Evolutionary conservation across 2,329 filamentous ascomycete genomes (phyloP).

Genomic region (Arthroderma uncinatum): DNA sequence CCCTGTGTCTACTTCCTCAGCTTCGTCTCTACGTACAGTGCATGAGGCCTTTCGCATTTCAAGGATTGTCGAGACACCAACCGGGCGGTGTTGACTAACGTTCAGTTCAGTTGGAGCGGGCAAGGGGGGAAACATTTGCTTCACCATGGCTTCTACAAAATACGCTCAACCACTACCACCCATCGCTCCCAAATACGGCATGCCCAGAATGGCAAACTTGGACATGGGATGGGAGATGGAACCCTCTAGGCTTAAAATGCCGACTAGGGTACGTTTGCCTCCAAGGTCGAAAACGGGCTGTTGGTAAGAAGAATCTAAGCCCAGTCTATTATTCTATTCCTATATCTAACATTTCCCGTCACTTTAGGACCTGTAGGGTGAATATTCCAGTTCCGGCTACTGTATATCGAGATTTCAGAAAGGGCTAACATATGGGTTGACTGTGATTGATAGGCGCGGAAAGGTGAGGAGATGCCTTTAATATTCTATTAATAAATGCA

Average conservation of each 20-base stretch:
- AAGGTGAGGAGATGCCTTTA: constrained; percentile 23
- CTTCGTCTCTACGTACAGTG: background rate
- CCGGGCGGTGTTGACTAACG: constrained; percentile 11
- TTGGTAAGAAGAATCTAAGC: constrained; percentile 31
- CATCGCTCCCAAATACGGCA: constrained; percentile 37
- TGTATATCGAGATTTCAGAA: background rate
- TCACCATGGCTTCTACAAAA: constrained; percentile 28
- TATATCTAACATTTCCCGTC: constrained; percentile 9
- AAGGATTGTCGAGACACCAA: constrained; percentile 19
- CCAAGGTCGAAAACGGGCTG: constrained; percentile 45
- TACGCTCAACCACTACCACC: constrained; percentile 31
- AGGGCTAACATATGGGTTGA: background rate
- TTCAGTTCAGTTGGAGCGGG: no score
- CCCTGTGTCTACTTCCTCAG: background rate
- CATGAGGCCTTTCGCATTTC: background rate
- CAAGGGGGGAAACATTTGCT: constrained; percentile 1
- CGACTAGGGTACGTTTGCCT: constrained; percentile 38
- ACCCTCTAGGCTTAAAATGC: constrained; percentile 23
- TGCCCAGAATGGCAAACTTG: constrained; percentile 22
- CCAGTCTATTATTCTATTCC: constrained; percentile 1
- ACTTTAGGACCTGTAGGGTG: constrained; percentile 34
- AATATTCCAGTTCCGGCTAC: no score
- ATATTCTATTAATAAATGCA: background rate
- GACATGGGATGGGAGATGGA: constrained; percentile 25
- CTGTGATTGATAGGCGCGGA: constrained; percentile 17